These are phyloP conservation scores for Suhomyces kilbournensis DNA, from an alignment of 805 yeast genomes.

Conservation along the genomic window DNA sequence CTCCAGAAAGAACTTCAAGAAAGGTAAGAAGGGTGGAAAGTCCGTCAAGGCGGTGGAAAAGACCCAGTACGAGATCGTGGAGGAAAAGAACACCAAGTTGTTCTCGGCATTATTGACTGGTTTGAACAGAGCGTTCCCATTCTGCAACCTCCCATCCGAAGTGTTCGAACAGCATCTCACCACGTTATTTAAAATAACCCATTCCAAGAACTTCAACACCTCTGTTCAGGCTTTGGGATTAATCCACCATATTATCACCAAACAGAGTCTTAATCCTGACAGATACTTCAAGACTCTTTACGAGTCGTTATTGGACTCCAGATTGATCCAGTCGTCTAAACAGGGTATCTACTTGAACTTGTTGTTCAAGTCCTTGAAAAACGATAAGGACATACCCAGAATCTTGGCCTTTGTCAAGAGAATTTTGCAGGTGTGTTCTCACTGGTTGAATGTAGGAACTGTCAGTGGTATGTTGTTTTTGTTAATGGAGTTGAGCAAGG, in stretches of 20 bases:
- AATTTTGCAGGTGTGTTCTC: constrained; percentile 76
- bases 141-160: constrained; percentile 69
- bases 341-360: constrained; percentile 89
- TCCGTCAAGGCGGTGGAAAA: constrained; percentile 62
- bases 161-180: constrained; percentile 74
- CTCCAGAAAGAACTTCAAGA: constrained; percentile 66
- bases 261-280: constrained; percentile 55
- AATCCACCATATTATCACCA: constrained; percentile 71
- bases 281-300: constrained; percentile 86
- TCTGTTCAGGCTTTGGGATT: constrained; percentile 88
- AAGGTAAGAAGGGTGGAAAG: constrained; percentile 85
- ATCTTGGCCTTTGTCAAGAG: constrained; percentile 89
- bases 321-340: constrained; percentile 83
- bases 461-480: constrained; percentile 79
- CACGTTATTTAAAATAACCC: constrained; percentile 85
- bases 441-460: constrained; percentile 87
- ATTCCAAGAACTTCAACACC: constrained; percentile 90
- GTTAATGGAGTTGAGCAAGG: constrained; percentile 63
- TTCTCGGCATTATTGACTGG: constrained; percentile 93
- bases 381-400: constrained; percentile 60
- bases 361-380: constrained; percentile 76
- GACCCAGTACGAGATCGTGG: constrained; percentile 58
- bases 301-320: constrained; percentile 81
- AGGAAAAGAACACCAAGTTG: constrained; percentile 80
- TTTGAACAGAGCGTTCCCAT: constrained; percentile 93